These are phyloP conservation scores for Cystoisospora suis DNA, from an alignment of 169 alveolate species.

Conservation along the genomic window DNA sequence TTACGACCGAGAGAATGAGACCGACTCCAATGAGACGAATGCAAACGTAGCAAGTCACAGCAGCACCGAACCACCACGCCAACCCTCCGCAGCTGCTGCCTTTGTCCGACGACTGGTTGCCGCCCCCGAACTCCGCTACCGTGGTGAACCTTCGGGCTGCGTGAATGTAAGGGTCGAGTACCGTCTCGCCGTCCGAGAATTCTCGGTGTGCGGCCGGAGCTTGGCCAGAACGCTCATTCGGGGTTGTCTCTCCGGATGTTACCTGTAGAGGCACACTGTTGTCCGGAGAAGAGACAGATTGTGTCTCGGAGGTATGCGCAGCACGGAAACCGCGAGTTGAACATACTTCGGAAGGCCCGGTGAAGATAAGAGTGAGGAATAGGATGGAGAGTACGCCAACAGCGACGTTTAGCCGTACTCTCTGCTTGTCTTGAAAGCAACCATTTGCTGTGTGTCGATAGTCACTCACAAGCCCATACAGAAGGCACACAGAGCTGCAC, in stretches of 20 bases:
- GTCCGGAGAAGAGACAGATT: background rate
- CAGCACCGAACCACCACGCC: background rate
- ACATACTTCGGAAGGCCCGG: background rate
- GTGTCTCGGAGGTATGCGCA: background rate
- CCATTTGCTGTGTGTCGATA: background rate
- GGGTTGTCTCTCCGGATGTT: too few relatives aligned
- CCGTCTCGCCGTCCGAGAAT: background rate
- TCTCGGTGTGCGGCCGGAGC: background rate
- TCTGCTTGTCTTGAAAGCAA: background rate
- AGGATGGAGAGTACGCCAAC: background rate
- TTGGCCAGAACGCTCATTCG: background rate
- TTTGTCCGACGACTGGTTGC: background rate
- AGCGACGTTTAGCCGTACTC: background rate
- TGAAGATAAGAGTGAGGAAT: background rate
- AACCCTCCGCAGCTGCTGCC: background rate
- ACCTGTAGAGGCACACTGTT: too few relatives aligned
- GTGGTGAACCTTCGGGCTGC: background rate
- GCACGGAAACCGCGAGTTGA: background rate
- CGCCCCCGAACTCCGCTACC: background rate
- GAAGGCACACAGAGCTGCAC: background rate
- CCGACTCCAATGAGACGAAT: background rate
- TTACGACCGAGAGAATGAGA: background rate
- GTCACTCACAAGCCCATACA: background rate
- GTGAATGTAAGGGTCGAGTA: slow-evolving; percentile 7
- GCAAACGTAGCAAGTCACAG: background rate